Conservation (phyloP, 768 basidiomycete genomes). For the Dictyophora rubrovolvata region DNA sequence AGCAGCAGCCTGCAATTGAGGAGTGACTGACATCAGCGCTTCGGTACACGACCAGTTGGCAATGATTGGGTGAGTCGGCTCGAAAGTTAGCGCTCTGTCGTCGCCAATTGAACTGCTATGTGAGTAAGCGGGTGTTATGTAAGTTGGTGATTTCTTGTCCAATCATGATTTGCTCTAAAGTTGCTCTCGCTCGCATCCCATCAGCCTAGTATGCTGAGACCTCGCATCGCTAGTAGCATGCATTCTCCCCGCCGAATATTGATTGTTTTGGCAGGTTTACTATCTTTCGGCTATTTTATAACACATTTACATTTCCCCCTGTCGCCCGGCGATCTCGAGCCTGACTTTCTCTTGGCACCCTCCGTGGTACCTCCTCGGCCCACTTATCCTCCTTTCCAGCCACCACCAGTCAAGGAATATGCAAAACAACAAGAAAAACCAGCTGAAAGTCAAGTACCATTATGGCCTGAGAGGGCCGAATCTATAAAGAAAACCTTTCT, state of each 20-base stretch:
- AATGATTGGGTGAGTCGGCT: no score
- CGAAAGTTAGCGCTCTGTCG: no score
- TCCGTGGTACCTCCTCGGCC: background rate
- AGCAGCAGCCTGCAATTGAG: conserved; percentile 49
- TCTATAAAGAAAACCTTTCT: conserved; percentile 15
- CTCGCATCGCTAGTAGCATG: background rate
- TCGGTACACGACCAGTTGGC: background rate
- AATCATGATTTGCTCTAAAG: background rate
- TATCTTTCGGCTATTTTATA: background rate
- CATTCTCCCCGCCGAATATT: background rate
- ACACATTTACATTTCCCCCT: background rate
- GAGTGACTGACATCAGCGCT: conserved; percentile 41
- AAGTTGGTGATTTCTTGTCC: background rate
- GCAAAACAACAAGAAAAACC: background rate
- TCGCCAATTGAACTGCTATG: no score
- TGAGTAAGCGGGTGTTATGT: background rate
- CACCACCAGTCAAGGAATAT: background rate
- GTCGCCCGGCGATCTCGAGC: background rate
- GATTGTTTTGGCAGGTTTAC: background rate
- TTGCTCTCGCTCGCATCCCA: background rate
- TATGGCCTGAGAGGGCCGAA: conserved; percentile 9
- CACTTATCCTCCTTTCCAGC: background rate
- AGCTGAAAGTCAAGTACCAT: background rate
- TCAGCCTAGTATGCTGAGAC: background rate
- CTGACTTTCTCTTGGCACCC: background rate